Evolutionary conservation across 345 rosid species (phyloP).

Genomic region (Pistacia integerrima): DNA sequence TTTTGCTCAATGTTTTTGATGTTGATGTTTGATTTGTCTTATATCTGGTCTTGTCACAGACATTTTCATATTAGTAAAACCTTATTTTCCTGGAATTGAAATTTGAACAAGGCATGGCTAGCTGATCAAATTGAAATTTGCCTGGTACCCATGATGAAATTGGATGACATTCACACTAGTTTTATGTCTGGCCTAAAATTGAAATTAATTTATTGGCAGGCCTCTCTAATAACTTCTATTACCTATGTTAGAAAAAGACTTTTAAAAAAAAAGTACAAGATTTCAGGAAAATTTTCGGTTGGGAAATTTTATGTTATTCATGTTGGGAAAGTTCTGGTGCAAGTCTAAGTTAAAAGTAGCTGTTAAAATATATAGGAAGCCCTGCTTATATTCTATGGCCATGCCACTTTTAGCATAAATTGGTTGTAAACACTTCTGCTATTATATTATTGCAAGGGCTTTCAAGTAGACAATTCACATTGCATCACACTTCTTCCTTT

Average conservation of each 20-base stretch:
- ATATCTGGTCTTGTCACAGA: neutral
- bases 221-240: neutral
- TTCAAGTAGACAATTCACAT: neutral
- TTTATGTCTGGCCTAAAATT: constrained; percentile 1
- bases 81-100: neutral
- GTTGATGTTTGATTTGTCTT: constrained; percentile 15
- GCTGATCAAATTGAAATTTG: neutral
- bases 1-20: constrained; percentile 8
- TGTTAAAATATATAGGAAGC: neutral
- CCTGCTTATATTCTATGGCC: neutral
- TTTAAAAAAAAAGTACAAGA: neutral
- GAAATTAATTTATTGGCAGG: constrained; percentile 3
- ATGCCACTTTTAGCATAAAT: neutral
- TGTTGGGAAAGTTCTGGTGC: neutral
- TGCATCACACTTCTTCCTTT: neutral
- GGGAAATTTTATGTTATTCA: neutral
- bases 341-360: neutral
- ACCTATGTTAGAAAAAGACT: neutral
- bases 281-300: neutral
- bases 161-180: neutral
- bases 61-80: neutral
- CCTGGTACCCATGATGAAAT: neutral
- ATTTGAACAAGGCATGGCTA: neutral
- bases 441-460: neutral
- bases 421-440: neutral